A percentile compares a stretch with the other conserved stretches of the same genome.
These are phyloP conservation scores for Vaccinium macrocarpon DNA, from an alignment of 148 eudicot genomes.

Conservation along the genomic window DNA sequence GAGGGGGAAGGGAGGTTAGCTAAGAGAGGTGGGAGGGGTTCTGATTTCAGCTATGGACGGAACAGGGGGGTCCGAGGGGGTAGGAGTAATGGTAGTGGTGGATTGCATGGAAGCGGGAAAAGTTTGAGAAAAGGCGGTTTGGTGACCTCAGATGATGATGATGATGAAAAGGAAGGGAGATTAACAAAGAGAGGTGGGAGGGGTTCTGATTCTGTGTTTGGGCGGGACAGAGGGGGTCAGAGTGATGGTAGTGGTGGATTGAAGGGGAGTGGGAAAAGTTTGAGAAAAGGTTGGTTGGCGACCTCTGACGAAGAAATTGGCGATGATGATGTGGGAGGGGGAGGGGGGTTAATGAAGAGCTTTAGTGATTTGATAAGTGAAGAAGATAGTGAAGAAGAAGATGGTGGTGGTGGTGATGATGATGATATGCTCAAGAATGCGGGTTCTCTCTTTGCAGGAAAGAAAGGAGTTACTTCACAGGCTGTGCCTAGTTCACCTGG, in stretches of 20 bases:
- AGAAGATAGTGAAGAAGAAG: slow-evolving; percentile 38
- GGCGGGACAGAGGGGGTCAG: slow-evolving; percentile 7
- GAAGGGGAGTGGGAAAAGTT: slow-evolving; percentile 23
- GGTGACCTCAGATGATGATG: slow-evolving; percentile 7
- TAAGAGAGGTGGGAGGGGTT: slow-evolving; percentile 20
- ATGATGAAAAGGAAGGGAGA: slow-evolving; percentile 31
- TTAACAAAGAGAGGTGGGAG: slow-evolving; percentile 25
- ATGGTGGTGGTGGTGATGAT: slow-evolving; percentile 28
- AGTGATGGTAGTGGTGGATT: slow-evolving; percentile 17
- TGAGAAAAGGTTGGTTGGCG: slow-evolving; percentile 16
- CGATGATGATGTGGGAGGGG: slow-evolving; percentile 27
- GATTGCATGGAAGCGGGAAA: slow-evolving; percentile 21
- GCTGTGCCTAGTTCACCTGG: slow-evolving; percentile 31
- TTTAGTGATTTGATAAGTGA: slow-evolving; percentile 60
- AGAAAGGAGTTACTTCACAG: slow-evolving; percentile 20
- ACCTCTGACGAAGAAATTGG: slow-evolving; percentile 22
- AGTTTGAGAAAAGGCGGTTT: slow-evolving; percentile 22
- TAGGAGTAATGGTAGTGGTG: slow-evolving; percentile 12
- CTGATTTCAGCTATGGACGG: background rate
- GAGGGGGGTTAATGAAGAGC: slow-evolving; percentile 32
- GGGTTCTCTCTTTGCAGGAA: slow-evolving; percentile 29
- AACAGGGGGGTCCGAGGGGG: slow-evolving; percentile 3
- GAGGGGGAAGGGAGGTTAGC: slow-evolving; percentile 36
- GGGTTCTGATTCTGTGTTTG: background rate
- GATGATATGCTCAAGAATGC: slow-evolving; percentile 31